Percentiles rank a stretch among this genome's conserved stretches.
phyloP scores from a whole-genome alignment of 179 eudicot genomes.

The Heliamphora pulchella region DNA sequence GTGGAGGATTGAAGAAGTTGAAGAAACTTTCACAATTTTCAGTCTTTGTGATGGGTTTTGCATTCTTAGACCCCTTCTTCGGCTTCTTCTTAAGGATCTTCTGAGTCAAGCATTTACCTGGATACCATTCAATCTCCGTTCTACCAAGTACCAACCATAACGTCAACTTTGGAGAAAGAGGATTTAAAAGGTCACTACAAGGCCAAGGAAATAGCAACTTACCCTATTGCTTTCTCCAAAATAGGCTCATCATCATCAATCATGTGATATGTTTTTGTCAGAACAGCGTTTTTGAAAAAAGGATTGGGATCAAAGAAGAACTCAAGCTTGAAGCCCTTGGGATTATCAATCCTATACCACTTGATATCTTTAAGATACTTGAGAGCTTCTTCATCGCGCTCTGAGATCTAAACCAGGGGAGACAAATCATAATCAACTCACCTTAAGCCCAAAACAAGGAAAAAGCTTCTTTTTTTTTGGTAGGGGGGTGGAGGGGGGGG shows the following conservation, averaged over 20 bases:
- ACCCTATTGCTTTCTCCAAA: conserved; percentile 89
- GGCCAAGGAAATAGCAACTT: conserved; percentile 17
- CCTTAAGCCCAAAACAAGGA: not conserved
- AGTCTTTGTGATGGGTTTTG: conserved; percentile 75
- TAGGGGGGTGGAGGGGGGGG: too few species aligned
- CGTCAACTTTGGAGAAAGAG: not conserved
- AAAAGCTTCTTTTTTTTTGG: too few species aligned
- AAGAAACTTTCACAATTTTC: conserved; percentile 83
- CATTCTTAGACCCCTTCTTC: conserved; percentile 74
- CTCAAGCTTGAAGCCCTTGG: conserved; percentile 90
- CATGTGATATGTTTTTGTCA: conserved; percentile 86
- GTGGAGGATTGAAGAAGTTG: conserved; percentile 79
- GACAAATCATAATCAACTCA: not conserved
- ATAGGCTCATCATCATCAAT: conserved; percentile 92
- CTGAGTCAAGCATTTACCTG: conserved; percentile 78
- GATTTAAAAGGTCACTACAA: not conserved
- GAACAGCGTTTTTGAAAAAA: conserved; percentile 63
- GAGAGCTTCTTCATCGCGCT: conserved; percentile 91
- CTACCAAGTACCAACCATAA: conserved; percentile 28
- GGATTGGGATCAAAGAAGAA: conserved; percentile 78
- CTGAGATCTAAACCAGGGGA: conserved; percentile 54
- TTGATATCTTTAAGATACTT: conserved; percentile 79
- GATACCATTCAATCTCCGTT: conserved; percentile 83
- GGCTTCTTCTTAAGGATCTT: conserved; percentile 86
- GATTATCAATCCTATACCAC: conserved; percentile 68